Base-by-base conservation (phyloP, 2,329 filamentous ascomycete species). In the Penicillium brevicompactum region DNA sequence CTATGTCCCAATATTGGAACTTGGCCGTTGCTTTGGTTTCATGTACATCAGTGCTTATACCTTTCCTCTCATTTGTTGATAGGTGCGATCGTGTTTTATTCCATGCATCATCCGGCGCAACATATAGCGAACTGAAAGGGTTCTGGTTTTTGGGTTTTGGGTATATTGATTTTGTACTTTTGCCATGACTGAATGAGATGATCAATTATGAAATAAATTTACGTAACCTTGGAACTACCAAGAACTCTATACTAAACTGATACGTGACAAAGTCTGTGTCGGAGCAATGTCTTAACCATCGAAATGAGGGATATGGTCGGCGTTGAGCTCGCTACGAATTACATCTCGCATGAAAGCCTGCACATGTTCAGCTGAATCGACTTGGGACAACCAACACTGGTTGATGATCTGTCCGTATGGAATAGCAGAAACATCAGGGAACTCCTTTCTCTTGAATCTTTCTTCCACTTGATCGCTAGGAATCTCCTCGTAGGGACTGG, bases 91-190 rank as follows among this genome's bases (percentile, higher is more conserved):
- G 51, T 53, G 50, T 56, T 56, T 58, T 46, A 41, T 55, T 55
- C 44, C 44, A 59, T 63, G 63, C 63, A 66, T 66, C 56, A 53
- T 43, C 48, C 57, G 63, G 63, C 61, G 63, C 59, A 62, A 49
- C 59, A 65, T 61, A 63, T 64, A 62, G 27, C 51, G 55, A 48
- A 46, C 54, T 59, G 46, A 50, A 38, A 53, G 51, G 37, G 45
- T 58, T 48, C 48, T 53, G 46, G 48, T 48, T 37, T 37, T 50
- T 59, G 46, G 48, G 50, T 37, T 37, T 50, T 59, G 31, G 50
- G 52, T 57, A 62, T 66, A 65, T 41, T 44, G 34, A 46, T 30
- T 47, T 45, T 58, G 55, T 56, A 61, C 31, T 58, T 61, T 49
- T 55, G 55, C 56, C 55, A 64, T 61, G 60, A 64, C 45, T 64